Evolutionary conservation across 345 rosid genomes (phyloP).

Genomic region (Rhodamnia rubescens): DNA sequence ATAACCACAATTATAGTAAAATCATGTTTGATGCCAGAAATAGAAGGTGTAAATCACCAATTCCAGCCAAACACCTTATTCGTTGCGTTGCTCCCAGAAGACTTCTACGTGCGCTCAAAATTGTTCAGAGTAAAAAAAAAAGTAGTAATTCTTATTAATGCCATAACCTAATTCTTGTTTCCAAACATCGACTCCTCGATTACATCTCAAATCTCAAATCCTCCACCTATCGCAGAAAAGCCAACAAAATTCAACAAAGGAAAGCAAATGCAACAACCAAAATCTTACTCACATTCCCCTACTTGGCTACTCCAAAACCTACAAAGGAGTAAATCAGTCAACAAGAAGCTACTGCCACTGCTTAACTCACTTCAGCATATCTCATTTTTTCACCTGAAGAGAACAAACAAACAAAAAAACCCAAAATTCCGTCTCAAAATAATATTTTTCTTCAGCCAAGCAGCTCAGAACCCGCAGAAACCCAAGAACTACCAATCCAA

Average conservation of each 20-base stretch:
- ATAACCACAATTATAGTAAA: not conserved
- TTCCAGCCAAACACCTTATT: not conserved
- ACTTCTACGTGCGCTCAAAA: not conserved
- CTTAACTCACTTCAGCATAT: not conserved
- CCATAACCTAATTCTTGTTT: not conserved
- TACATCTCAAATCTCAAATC: not conserved
- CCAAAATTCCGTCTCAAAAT: not conserved
- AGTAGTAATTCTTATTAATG: not conserved
- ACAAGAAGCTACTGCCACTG: not conserved
- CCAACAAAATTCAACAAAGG: not conserved
- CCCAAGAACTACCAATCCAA: not conserved
- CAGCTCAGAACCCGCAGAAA: not conserved
- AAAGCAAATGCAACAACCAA: not conserved
- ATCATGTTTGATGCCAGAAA: not conserved
- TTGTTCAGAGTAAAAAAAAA: not conserved
- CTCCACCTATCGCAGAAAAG: not conserved
- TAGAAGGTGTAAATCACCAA: not conserved
- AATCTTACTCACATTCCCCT: not conserved
- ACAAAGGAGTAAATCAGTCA: not conserved
- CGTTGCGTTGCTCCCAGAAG: not conserved
- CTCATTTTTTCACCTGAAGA: not conserved
- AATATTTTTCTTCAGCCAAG: not conserved
- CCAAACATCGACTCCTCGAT: not conserved
- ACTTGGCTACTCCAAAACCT: not conserved
- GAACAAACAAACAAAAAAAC: not conserved